Evolutionary conservation across 2,329 filamentous ascomycete species (phyloP).

Genomic region (Diaporthe sp.): DNA sequence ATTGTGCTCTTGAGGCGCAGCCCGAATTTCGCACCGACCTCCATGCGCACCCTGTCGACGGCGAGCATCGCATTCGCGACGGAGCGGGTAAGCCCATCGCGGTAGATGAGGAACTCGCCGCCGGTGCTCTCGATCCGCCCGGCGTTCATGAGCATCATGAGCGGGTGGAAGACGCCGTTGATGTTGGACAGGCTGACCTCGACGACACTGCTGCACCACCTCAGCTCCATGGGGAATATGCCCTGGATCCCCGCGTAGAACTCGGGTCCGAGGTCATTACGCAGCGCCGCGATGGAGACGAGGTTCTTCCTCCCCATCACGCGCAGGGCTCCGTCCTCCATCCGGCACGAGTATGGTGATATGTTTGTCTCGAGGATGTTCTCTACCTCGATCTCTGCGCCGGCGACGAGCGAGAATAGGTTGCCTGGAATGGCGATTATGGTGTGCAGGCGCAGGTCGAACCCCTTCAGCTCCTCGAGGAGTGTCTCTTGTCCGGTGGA

Average conservation of each 20-base stretch:
- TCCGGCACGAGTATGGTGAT: constrained; percentile 44
- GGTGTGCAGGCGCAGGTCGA: constrained; percentile 39
- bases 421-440: constrained; percentile 45
- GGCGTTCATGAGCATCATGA: constrained; percentile 46
- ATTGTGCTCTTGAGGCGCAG: constrained; percentile 41
- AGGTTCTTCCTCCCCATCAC: constrained; percentile 41
- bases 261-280: constrained; percentile 1
- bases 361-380: constrained; percentile 45
- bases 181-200: constrained; percentile 45
- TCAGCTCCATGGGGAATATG: constrained; percentile 42
- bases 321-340: constrained; percentile 40
- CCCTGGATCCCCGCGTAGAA: constrained; percentile 37
- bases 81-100: constrained; percentile 41
- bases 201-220: constrained; percentile 45
- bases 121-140: constrained; percentile 45
- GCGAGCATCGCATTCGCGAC: constrained; percentile 42
- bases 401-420: constrained; percentile 42
- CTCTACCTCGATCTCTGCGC: constrained; percentile 37
- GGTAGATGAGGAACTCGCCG: constrained; percentile 43
- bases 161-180: constrained; percentile 46
- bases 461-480: constrained; percentile 34
- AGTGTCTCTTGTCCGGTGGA: constrained; percentile 42
- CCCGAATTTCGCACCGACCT: constrained; percentile 43
- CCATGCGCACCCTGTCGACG: constrained; percentile 42
- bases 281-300: constrained; percentile 24